phyloP scores from a whole-genome alignment of 176 grass and related monocot species.

The Dendrocalamus sinicus region DNA sequence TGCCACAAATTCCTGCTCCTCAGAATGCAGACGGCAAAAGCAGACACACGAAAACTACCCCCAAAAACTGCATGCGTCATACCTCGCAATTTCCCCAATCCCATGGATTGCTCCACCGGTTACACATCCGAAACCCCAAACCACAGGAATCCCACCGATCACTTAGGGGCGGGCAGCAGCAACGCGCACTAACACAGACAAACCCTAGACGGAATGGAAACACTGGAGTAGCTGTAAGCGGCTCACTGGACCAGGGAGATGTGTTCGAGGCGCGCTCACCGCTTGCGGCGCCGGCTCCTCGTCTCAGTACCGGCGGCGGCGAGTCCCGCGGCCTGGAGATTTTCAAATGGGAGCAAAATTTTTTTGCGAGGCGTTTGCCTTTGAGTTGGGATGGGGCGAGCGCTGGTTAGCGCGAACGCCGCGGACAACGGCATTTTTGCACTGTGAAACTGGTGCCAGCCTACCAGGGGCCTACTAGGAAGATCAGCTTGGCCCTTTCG shows the following conservation, averaged over 20 bases:
- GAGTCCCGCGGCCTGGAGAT: background rate
- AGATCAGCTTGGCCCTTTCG: too few species aligned
- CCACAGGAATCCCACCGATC: background rate
- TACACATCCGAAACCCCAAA: background rate
- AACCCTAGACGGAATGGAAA: conserved; percentile 29
- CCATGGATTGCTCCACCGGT: background rate
- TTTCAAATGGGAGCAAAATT: conserved; percentile 19
- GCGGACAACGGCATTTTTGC: too few species aligned
- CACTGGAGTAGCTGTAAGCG: background rate
- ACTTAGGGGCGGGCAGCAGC: background rate
- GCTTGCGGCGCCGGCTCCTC: background rate
- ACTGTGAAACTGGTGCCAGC: too few species aligned
- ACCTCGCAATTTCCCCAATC: background rate
- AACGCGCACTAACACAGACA: background rate
- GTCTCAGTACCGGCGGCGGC: background rate
- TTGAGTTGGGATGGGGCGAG: background rate
- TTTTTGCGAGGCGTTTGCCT: background rate
- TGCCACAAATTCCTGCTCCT: background rate
- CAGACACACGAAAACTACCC: background rate
- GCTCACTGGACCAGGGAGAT: background rate
- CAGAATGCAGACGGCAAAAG: background rate
- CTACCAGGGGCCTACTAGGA: too few species aligned
- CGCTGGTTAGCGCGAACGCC: background rate
- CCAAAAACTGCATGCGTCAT: background rate
- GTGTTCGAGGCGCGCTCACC: background rate